These are phyloP conservation scores for Paraphoma sp. DNA, from an alignment of 2,329 filamentous ascomycete species.

Conservation along the genomic window DNA sequence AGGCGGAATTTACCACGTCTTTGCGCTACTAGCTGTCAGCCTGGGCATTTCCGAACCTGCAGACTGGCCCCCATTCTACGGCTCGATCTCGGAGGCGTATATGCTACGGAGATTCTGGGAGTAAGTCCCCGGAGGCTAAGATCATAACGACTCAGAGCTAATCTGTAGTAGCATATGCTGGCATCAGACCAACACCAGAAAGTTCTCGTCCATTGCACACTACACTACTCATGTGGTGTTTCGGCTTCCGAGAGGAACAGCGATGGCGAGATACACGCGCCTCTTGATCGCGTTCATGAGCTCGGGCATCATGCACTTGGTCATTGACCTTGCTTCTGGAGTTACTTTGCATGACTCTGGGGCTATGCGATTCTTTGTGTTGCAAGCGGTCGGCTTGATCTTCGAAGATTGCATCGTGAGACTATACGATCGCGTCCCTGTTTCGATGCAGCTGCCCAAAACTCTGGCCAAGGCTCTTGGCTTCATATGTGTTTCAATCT, in stretches of 20 bases:
- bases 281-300: conserved; percentile 8
- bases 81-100: conserved; percentile 7
- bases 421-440: not conserved
- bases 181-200: conserved; percentile 14
- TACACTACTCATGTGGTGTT: conserved; percentile 5
- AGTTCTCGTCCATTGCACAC: conserved; percentile 13
- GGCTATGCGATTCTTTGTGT: conserved; percentile 10
- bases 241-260: conserved; percentile 5
- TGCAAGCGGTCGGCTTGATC: conserved; percentile 6
- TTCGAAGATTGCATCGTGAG: not conserved
- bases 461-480: not conserved
- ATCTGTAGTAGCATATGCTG: conserved; percentile 5
- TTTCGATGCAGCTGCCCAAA: not conserved
- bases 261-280: conserved; percentile 7
- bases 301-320: conserved; percentile 13
- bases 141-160: too few relatives aligned
- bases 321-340: conserved; percentile 10
- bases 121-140: too few relatives aligned
- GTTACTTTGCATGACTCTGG: conserved; percentile 6
- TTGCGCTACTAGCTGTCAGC: conserved; percentile 4
- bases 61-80: conserved; percentile 16
- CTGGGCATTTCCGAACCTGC: not conserved
- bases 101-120: conserved; percentile 8
- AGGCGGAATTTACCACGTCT: conserved; percentile 14
- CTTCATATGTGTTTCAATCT: not conserved